Evolutionary conservation across 1,139 yeast species (phyloP), one percentile per base, ranked within the genome.

Genomic region (Debaryomycetaceae sp.): DNA sequence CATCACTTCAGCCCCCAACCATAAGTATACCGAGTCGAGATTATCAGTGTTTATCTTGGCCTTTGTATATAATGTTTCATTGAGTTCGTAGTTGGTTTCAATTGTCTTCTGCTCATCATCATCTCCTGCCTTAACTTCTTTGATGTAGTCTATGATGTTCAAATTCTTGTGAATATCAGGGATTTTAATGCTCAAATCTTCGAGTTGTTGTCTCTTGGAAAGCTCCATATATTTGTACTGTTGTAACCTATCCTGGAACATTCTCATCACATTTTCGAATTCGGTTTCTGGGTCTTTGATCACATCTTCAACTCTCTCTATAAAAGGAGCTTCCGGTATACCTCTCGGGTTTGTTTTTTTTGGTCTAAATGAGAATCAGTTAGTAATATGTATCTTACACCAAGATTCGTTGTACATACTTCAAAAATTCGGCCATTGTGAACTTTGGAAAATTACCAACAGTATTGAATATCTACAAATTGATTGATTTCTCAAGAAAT

Each of bases 1-100:
- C 98, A 92, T 92, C 15, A 92, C 94, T 54, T 91, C 96, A 1
- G 99, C 98, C 8, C 99, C 99, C 16, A 92, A 73, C 98, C 98
- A 92, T 40, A 92, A 73, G 48, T 80, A 81, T 2, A 92, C 98
- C 2, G 73, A 64, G 31, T 70, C 54, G 44, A 70, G 56, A 29
- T 58, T 63, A 30, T 69, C 62, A 16, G 70, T 58, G 37, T 85
- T 79, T 30, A 92, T 73, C 30, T 73, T 73, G 2, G 98, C 98
- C 45, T 81, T 80, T 13, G 97, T 85, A 58, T 81, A 92, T 38
- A 92, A 72, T 0, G 98, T 92, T 54, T 92, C 98, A 61, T 92
- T 91, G 55, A 92, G 73, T 63, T 91, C 97, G 58, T 87, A 94
- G 59, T 85, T 85, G 24, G 92, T 79, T 43, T 78, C 81, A 39